Evolutionary conservation across 2,329 filamentous ascomycete species (phyloP), one percentile per base, ranked within the genome.

Genomic region (Bipolaris oryzae): DNA sequence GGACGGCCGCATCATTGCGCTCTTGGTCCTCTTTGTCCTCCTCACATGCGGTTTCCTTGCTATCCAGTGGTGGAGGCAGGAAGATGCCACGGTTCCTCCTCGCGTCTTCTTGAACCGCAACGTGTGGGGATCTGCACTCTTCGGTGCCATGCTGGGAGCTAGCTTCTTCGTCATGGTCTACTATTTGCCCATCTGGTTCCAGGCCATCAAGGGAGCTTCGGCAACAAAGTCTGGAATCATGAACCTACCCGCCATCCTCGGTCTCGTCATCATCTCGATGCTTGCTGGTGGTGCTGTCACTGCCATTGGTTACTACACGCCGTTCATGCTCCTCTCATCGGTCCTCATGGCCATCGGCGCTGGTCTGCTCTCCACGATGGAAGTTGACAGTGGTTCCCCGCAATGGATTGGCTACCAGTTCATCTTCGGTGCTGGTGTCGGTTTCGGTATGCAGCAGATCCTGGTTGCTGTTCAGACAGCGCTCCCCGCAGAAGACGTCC

Each of bases 101-200:
- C 76, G 80, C 21, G 69, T 82, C 47, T 73, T 81, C 69, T 70
- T 71, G 49, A 77, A 82, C 66, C 76, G 80, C 43, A 80, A 75
- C 35, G 76, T 82, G 16, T 76, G 74, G 72, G 75, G 77, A 28
- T 71, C 68, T 21, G 75, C 76, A 16, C 74, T 70, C 69, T 81
- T 79, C 50, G 72, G 68, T 38, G 72, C 76, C 39, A 74, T 73
- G 62, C 63, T 80, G 28, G 79, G 78, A n/a, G 78, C 73, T 13
- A 59, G 72, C 7, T 80, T 81, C 67, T 80, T 80, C 68, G 60
- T 80, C 57, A 63, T 79, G 35, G 73, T 77, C 45, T 81, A 79
- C 70, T 81, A 78, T 62, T 68, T 81, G 49, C 68, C 68, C 55
- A 81, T 77, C 74, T 81, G 78, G 80, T 82, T 78, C 76, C 79